A percentile compares a stretch with the other conserved stretches of the same genome.
These are phyloP conservation scores for Rhizopus sp. DNA, from an alignment of 371 early-diverging fungal species.

Conservation along the genomic window DNA sequence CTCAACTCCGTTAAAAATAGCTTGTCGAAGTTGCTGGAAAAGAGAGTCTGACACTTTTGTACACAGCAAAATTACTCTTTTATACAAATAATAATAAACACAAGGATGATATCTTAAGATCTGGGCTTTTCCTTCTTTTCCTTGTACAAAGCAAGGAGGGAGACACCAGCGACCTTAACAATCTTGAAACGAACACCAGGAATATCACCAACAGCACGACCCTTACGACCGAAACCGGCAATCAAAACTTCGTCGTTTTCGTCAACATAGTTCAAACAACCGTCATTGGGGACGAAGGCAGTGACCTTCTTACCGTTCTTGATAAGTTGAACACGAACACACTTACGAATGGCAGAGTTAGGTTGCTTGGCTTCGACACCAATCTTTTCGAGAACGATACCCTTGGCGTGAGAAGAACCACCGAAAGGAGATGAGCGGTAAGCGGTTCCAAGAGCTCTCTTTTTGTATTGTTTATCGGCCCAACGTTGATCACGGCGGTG, in stretches of 20 bases:
- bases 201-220: conserved; percentile 98
- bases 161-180: conserved; percentile 99
- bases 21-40: conserved; percentile 1
- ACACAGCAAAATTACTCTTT: neutral
- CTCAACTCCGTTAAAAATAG: neutral
- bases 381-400: conserved; percentile 99
- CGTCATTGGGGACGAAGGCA: conserved; percentile 99
- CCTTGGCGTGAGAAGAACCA: conserved; percentile 99
- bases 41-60: neutral
- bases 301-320: conserved; percentile 99
- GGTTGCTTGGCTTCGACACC: conserved; percentile 99
- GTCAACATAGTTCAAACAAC: conserved; percentile 98
- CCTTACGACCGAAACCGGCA: conserved; percentile 95
- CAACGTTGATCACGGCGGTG: conserved; percentile 97
- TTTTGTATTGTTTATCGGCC: conserved; percentile 99
- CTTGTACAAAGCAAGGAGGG: conserved; percentile 98
- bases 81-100: neutral
- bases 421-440: conserved; percentile 98
- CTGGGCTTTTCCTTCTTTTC: conserved; percentile 99
- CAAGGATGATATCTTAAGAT: conserved; percentile 61
- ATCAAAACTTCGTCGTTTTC: conserved; percentile 98
- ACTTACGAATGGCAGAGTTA: conserved; percentile 99
- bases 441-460: conserved; percentile 97
- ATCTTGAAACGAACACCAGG: conserved; percentile 99
- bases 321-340: conserved; percentile 99